A percentile compares a stretch with the other conserved stretches of the same genome.
These are phyloP conservation scores for Pinus taeda DNA, from an alignment of 75 land plant species.

Conservation along the genomic window DNA sequence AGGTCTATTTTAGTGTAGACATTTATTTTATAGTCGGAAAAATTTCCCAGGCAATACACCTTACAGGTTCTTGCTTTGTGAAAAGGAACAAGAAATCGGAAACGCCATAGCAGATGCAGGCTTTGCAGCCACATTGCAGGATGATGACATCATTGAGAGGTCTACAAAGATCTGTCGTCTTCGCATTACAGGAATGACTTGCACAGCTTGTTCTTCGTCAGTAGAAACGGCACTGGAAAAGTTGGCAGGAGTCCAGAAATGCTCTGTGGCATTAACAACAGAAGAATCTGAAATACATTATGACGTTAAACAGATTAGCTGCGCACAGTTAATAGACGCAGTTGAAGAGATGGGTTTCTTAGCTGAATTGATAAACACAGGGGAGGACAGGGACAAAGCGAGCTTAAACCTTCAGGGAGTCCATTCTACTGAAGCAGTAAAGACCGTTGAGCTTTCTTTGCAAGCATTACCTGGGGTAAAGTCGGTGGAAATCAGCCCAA, in stretches of 20 bases:
- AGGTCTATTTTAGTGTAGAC: background rate
- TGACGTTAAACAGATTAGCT: slow-evolving; percentile 41
- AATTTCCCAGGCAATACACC: background rate
- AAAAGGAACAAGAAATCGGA: slow-evolving; percentile 54
- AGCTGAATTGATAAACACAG: slow-evolving; percentile 17
- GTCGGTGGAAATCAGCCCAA: slow-evolving; percentile 17
- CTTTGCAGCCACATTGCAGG: slow-evolving; percentile 46
- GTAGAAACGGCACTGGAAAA: slow-evolving; percentile 51
- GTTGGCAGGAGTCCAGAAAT: slow-evolving; percentile 46
- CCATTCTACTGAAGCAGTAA: slow-evolving; percentile 13
- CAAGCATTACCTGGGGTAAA: slow-evolving; percentile 19
- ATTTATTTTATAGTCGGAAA: too few relatives aligned
- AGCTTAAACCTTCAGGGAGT: slow-evolving; percentile 11
- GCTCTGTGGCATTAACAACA: slow-evolving; percentile 64
- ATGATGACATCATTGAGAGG: slow-evolving; percentile 24
- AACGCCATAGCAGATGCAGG: slow-evolving; percentile 78
- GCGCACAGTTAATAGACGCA: slow-evolving; percentile 20
- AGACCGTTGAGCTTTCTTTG: slow-evolving; percentile 15
- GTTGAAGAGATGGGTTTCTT: slow-evolving; percentile 26
- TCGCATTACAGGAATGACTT: slow-evolving; percentile 68
- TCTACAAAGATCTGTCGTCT: slow-evolving; percentile 41
- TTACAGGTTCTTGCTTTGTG: background rate
- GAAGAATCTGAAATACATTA: slow-evolving; percentile 73
- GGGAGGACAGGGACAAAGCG: slow-evolving; percentile 17
- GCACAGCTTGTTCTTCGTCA: slow-evolving; percentile 69